A percentile compares a stretch with the other conserved stretches of the same genome.
Evolutionary conservation across 2,329 filamentous ascomycete species (phyloP).

Genomic region (Aaosphaeria pasadenensis): DNA sequence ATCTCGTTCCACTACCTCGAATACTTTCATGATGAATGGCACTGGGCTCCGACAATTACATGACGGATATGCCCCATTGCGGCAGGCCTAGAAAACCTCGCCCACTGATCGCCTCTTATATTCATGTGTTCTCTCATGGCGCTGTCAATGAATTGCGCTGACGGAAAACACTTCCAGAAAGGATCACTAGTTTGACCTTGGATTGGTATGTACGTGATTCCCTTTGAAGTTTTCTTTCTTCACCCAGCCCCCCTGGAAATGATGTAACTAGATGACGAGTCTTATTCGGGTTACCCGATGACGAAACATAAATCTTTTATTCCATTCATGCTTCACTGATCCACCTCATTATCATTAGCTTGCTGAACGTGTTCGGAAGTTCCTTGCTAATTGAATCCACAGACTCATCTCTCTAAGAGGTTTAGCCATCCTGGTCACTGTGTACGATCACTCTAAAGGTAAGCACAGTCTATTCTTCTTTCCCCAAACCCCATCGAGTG

Average conservation of each 20-base stretch:
- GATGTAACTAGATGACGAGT: conserved; percentile 72
- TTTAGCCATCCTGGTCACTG: neutral
- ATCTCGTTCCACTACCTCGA: conserved; percentile 1
- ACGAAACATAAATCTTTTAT: conserved; percentile 60
- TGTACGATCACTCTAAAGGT: neutral
- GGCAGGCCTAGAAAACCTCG: conserved; percentile 99
- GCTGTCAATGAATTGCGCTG: too few relatives aligned
- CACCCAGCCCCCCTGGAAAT: conserved; percentile 18
- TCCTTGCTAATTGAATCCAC: neutral
- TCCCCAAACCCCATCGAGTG: conserved; percentile 46
- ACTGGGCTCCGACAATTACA: conserved; percentile 89
- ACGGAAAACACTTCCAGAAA: too few relatives aligned
- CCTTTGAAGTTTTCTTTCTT: neutral
- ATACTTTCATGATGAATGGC: conserved; percentile 73
- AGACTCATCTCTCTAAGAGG: neutral
- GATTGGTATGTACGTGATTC: too few relatives aligned
- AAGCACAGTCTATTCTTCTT: neutral
- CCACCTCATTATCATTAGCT: conserved; percentile 1
- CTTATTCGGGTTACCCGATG: conserved; percentile 72
- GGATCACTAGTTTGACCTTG: too few relatives aligned
- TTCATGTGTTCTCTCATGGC: conserved; percentile 1
- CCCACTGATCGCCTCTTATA: conserved; percentile 70
- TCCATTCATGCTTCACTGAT: conserved; percentile 67
- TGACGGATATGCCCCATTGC: conserved; percentile 86
- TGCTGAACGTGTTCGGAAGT: neutral